Evolutionary conservation across 2,329 filamentous ascomycete species (phyloP).

Genomic region (Penicillium nordicum): DNA sequence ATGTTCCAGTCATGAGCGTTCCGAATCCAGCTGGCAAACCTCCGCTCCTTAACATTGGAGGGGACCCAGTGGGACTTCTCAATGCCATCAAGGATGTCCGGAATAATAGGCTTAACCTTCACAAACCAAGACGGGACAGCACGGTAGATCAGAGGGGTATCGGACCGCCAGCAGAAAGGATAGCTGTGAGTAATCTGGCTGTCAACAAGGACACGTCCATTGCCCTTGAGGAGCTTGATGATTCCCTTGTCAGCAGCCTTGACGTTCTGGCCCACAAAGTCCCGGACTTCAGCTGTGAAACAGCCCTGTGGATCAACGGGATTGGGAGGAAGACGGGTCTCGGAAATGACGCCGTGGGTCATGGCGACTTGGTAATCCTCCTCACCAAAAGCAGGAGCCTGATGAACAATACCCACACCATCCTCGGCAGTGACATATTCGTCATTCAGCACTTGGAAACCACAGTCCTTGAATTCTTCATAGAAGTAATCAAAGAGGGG

Average conservation of each 20-base stretch:
- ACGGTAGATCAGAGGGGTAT: conserved; percentile 88
- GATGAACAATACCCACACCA: conserved; percentile 91
- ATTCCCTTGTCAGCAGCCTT: conserved; percentile 92
- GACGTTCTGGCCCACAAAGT: conserved; percentile 84
- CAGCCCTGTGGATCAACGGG: conserved; percentile 81
- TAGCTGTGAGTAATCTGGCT: conserved; percentile 88
- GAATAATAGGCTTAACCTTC: conserved; percentile 76
- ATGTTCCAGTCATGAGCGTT: conserved; percentile 96
- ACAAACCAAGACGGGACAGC: conserved; percentile 96
- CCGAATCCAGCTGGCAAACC: conserved; percentile 86
- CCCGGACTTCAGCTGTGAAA: conserved; percentile 71
- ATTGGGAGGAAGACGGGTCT: conserved; percentile 76
- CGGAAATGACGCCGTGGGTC: conserved; percentile 71
- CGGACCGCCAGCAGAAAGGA: conserved; percentile 91
- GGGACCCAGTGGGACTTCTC: conserved; percentile 91
- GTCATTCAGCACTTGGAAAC: conserved; percentile 78
- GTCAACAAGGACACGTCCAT: conserved; percentile 74
- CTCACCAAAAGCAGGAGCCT: conserved; percentile 89
- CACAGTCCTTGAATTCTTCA: conserved; percentile 79
- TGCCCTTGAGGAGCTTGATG: conserved; percentile 78
- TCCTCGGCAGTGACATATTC: conserved; percentile 84
- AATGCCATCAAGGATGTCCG: conserved; percentile 86
- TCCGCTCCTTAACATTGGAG: conserved; percentile 81
- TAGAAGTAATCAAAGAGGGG: conserved; percentile 88
- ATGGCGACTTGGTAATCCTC: conserved; percentile 88